Conservation (phyloP, 2,329 filamentous ascomycete genomes). For the Didymella exigua region DNA sequence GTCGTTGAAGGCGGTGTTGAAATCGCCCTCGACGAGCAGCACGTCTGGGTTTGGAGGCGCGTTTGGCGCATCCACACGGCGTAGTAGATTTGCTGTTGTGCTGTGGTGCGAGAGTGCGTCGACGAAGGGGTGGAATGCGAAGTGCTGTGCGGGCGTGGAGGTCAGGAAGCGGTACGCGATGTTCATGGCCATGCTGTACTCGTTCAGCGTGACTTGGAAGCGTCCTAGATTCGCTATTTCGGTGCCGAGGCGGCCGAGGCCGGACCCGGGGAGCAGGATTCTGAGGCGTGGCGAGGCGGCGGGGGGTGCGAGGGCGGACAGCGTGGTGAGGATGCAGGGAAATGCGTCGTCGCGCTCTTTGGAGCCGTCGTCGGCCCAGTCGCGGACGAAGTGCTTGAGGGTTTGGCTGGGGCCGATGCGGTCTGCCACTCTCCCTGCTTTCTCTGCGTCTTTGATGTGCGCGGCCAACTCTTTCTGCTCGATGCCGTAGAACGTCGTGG, state of each 20-base stretch:
- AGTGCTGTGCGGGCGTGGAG: conserved; percentile 19
- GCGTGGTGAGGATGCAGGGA: conserved; percentile 39
- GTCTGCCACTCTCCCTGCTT: conserved; percentile 48
- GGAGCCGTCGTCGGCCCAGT: conserved; percentile 59
- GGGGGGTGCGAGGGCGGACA: conserved; percentile 17
- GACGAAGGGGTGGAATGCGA: conserved; percentile 58
- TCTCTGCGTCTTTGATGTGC: conserved; percentile 50
- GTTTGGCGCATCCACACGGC: conserved; percentile 42
- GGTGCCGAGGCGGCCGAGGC: conserved; percentile 59
- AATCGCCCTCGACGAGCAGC: conserved; percentile 62
- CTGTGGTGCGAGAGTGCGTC: conserved; percentile 64
- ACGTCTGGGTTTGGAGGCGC: conserved; percentile 45
- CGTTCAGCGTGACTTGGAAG: conserved; percentile 61
- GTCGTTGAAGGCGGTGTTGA: conserved; percentile 52
- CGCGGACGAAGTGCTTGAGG: conserved; percentile 63
- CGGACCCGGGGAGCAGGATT: conserved; percentile 60
- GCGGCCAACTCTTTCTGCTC: conserved; percentile 52
- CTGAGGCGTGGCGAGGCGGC: conserved; percentile 30
- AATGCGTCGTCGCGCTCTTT: conserved; percentile 54
- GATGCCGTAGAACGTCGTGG: conserved; percentile 56
- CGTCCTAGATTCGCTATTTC: conserved; percentile 55
- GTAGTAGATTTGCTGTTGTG: conserved; percentile 54
- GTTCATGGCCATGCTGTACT: conserved; percentile 66
- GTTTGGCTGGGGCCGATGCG: conserved; percentile 58
- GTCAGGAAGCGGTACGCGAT: conserved; percentile 59